Evolutionary conservation across 768 basidiomycete genomes (phyloP), one percentile per base, ranked within the genome.

Genomic region (Boletales sp.): DNA sequence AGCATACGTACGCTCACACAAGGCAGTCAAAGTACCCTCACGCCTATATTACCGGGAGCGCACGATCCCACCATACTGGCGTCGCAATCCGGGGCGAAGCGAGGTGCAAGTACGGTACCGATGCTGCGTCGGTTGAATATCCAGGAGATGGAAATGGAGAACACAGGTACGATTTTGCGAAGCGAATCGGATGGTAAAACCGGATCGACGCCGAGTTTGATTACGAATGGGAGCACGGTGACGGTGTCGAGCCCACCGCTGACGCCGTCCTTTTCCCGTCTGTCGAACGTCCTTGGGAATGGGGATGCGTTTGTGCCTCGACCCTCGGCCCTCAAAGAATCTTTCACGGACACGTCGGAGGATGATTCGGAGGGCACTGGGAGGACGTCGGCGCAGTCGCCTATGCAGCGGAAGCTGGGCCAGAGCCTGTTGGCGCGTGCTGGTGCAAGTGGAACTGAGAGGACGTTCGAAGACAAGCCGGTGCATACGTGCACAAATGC

Each of bases 121-220:
- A 58, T 64, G 58, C 15, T 61, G 45, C 54, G 58, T 18, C 54
- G 58, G 40, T 15, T 61, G 38, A 54, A 43, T 41, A 47, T 46
- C 10, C 63, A 51, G 40, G 57, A 47, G n/a, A 44, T 40, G 41
- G 47, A 36, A 6, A 36, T 47, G 3, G 38, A 32, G 5, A 19
- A 18, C 4, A 31, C 19, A 10, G 43, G 50, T 15, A n/a, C 27
- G 4, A 41, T 43, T 8, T 39, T 34, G 14, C 51, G 12, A 21
- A 43, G n/a, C 35, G 42, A 31, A 10, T 51, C 41, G 49, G 47
- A 56, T 1, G n/a, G 29, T 0, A 35, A 15, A 3, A 36, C 45
- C 0, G 45, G 32, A 19, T 64, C 63, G 29, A 65, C 61, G 9
- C 63, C 63, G 3, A 64, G 63, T 46, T 43, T 64, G 39, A 24